Base-by-base conservation (phyloP, 352 stramenopile species). In the Labyrinthula sp. region DNA sequence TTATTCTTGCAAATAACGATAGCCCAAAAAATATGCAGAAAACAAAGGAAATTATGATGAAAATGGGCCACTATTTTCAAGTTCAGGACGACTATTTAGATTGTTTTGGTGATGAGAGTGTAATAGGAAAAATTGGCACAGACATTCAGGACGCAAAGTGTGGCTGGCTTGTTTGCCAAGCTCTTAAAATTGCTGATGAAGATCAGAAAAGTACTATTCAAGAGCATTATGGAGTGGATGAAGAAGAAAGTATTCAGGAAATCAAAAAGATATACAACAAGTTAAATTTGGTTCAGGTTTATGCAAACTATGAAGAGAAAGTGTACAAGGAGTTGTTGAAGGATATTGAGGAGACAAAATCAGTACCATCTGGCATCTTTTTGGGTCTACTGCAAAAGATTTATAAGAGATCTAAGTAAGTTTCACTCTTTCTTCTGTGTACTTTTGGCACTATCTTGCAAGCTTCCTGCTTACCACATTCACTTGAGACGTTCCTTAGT, bases 91-190 rank as follows among this genome's bases (percentile, higher is more conserved):
- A 99, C 66, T 94, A 82, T 57, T 65, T 99, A 3, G 89, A 99
- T 67, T 95, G 82, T 66, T 99, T 87, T 62, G 89, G 76, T 31
- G 72, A 86, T 40, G 75, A 78, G 7, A 58, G 73, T 26, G 75
- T 91, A 40, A 86, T 92, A 40, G 80, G 80, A 50, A 92, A 92
- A 61, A 73, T 72, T 28, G 82, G 82, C 48, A 97, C 88, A 10
- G 89, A 99, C 65, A 97, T 99, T 64, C 79, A 95, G 64, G 89
- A 98, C 64, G 94, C 86, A 61, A 97, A 97, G 67, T 98, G 87
- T 68, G 89, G 77, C 54, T 98, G 89, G 89, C 68, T 97, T 6
- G 79, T 98, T 17, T 76, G 91, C 45, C 77, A 95, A 61, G 89
- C 87, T 20, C 68, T 91, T 20, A 45, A 71, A 24, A 69, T 63